A percentile compares a stretch with the other conserved stretches of the same genome.
Evolutionary conservation across 306 rosid species (phyloP).

Genomic region (Fragaria iinumae): DNA sequence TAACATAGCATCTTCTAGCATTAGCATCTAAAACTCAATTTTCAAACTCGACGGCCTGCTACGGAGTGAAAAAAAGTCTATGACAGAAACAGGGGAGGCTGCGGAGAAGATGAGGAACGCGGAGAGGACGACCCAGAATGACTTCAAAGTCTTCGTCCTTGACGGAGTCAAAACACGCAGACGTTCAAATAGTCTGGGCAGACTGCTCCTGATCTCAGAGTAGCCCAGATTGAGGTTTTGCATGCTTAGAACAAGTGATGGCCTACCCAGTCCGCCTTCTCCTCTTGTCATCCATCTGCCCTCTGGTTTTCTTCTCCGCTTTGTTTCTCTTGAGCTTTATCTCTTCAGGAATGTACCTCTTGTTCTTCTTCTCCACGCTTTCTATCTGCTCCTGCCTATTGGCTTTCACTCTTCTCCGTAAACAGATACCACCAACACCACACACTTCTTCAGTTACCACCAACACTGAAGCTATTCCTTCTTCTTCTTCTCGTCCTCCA

Average conservation of each 20-base stretch:
- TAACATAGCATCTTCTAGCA: background rate
- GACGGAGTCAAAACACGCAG: no score
- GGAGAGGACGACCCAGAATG: no score
- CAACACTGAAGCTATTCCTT: background rate
- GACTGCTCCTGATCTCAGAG: no score
- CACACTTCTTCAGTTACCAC: background rate
- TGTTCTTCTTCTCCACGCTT: background rate
- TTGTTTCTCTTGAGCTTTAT: background rate
- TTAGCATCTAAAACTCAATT: constrained; percentile 15
- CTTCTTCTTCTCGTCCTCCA: background rate
- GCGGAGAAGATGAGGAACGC: no score
- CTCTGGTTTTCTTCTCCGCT: background rate
- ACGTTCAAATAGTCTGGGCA: no score
- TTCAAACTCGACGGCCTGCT: constrained; percentile 1
- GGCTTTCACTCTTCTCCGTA: background rate
- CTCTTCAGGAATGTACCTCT: background rate
- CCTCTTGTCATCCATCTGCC: background rate
- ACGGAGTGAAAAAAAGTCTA: no score
- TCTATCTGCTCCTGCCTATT: background rate
- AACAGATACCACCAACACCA: background rate
- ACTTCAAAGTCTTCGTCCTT: no score
- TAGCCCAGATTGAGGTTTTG: no score
- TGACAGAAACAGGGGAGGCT: no score
- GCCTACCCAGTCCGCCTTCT: background rate
- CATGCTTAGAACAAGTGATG: background rate